Evolutionary conservation across 495 filamentous ascomycete species (phyloP).

Genomic region (Trichoderma virens): DNA sequence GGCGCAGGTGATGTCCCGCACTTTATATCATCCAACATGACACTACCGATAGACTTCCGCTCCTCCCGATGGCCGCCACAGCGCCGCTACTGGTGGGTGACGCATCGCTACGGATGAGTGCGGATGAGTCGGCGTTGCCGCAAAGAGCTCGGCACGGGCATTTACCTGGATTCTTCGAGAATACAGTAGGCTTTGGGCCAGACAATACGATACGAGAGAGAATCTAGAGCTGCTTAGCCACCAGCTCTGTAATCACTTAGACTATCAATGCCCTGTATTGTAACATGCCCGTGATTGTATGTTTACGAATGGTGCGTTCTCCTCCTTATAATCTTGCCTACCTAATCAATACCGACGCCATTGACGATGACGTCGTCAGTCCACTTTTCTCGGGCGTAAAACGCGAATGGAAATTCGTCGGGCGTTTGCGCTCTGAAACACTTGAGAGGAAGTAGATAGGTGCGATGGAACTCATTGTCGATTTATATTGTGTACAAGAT

Average conservation of each 20-base stretch:
- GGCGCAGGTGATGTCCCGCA: background rate
- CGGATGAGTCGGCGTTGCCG: background rate
- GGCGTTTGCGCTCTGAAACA: too few relatives aligned
- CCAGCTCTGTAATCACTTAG: background rate
- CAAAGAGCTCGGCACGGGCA: background rate
- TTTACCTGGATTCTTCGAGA: background rate
- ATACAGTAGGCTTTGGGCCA: background rate
- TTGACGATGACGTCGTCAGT: too few relatives aligned
- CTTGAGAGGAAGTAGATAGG: too few relatives aligned
- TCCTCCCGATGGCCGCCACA: slow-evolving; percentile 1
- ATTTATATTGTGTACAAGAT: too few relatives aligned
- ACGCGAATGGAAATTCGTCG: too few relatives aligned
- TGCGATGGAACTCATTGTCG: too few relatives aligned
- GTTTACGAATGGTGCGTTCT: too few relatives aligned
- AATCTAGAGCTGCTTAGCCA: background rate
- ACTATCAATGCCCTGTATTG: background rate
- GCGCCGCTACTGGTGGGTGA: background rate
- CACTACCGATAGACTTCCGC: background rate
- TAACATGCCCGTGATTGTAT: background rate
- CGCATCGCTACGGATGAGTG: background rate
- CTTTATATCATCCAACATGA: slow-evolving; percentile 1
- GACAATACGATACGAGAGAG: background rate
- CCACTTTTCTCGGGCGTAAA: too few relatives aligned
- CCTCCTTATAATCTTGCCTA: too few relatives aligned
- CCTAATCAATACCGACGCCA: too few relatives aligned